Conservation (phyloP, 305 asterid species). For the Stenogyne calaminthoides region DNA sequence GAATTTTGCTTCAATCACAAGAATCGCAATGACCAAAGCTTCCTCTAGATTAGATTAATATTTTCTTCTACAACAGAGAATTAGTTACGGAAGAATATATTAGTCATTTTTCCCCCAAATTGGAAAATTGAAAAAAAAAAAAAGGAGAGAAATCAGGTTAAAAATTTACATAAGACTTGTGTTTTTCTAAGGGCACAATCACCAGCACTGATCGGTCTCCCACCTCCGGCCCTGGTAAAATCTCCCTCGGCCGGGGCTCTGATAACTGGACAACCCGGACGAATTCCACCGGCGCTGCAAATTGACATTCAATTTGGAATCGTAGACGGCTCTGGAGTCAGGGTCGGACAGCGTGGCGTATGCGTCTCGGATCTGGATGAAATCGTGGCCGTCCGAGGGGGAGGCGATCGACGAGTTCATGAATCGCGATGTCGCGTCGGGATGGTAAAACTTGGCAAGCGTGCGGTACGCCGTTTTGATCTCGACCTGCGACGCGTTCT, state of each 20-base stretch:
- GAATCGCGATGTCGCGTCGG: conserved; percentile 50
- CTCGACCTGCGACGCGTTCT: conserved; percentile 53
- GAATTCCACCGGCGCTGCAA: conserved; percentile 28
- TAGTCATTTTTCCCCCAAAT: conserved; percentile 12
- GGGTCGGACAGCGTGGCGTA: conserved; percentile 84
- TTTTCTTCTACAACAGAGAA: conserved; percentile 12
- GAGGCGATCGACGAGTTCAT: conserved; percentile 40
- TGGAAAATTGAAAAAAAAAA: conserved; percentile 18
- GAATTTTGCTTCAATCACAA: conserved; percentile 22
- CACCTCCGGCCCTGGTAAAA: conserved; percentile 70
- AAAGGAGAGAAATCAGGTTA: background rate
- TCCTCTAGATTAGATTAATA: background rate
- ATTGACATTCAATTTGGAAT: conserved; percentile 43
- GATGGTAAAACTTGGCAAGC: conserved; percentile 65
- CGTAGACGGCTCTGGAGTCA: conserved; percentile 66
- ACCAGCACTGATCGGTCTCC: conserved; percentile 99
- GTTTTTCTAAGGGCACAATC: conserved; percentile 24
- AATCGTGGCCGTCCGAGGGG: conserved; percentile 56
- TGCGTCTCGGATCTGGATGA: conserved; percentile 78
- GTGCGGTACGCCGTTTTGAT: conserved; percentile 65
- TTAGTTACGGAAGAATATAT: background rate
- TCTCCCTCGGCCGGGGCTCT: conserved; percentile 42
- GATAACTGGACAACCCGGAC: conserved; percentile 25
- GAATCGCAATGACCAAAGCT: conserved; percentile 10
- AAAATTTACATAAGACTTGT: conserved; percentile 32